Evolutionary conservation across 1,284 basidiomycete genomes (phyloP), one percentile per base, ranked within the genome.

Genomic region (Cryptococcus sp.): DNA sequence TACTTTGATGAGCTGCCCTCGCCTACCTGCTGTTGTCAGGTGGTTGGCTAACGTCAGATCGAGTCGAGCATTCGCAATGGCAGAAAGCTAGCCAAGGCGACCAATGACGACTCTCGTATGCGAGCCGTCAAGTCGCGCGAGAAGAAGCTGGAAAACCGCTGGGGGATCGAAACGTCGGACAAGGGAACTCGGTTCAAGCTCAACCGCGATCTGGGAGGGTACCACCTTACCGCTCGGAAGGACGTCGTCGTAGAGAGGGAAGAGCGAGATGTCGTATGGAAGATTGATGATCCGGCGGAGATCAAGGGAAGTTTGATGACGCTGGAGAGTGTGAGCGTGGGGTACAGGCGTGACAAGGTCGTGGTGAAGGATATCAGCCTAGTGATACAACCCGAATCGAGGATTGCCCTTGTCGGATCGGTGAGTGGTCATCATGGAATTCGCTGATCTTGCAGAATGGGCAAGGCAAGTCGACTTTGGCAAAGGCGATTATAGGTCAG

Each of bases 81-180:
- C 23, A 4, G 38, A 24, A 22, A 39, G n/a, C 9, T 39, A 9
- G 38, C 38, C 19, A 39, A 39, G 23, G 38, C 38, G 9, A 19
- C 23, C 12, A 23, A 36, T n/a, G 24, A 28, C 19, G 37, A 19
- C 19, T 43, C 67, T 4, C 38, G 66, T 36, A 65, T 79, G 45
- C 57, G 78, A 35, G 77, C 79, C 74, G 80, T 77, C n/a, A 77
- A 77, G 50, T 80, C 78, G 31, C 68, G 83, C 7, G 78, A 81
- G 63, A 82, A 80, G 69, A 85, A 84, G 65, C 71, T 81, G 31
- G 78, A 80, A 46, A 78, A 82, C 32, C 73, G 80, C n/a, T 78
- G 73, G 66, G 81, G 81, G 6, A 56, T 77, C 33, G 80, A 83
- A 61, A 74, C 74, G 22, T 76, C 69, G 43, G 71, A 68, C 19